phyloP scores from a whole-genome alignment of 1,139 yeast genomes.

The Kodamaea arcana region DNA sequence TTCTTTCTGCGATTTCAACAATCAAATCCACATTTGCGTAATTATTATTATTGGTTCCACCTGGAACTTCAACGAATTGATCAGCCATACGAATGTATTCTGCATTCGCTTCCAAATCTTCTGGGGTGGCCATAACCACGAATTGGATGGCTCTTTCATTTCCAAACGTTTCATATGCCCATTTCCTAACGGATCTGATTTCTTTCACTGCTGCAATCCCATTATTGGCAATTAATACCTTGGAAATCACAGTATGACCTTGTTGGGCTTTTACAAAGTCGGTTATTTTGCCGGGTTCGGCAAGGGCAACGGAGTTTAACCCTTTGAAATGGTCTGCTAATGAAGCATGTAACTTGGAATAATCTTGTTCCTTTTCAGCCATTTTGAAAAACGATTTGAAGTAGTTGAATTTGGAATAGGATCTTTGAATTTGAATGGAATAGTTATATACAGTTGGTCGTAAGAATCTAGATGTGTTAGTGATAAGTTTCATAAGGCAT shows the following conservation, averaged over 20 bases:
- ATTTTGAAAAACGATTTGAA: conserved; percentile 4
- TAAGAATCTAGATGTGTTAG: conserved; percentile 6
- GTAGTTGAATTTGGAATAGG: conserved; percentile 4
- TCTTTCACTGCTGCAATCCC: conserved; percentile 99
- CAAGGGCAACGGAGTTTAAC: conserved; percentile 64
- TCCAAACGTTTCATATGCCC: conserved; percentile 98
- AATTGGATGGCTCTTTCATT: conserved; percentile 90
- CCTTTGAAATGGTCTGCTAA: conserved; percentile 79
- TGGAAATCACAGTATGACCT: conserved; percentile 93
- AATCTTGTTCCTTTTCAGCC: conserved; percentile 16
- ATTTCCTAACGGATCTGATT: conserved; percentile 92
- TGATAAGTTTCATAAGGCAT: conserved; percentile 1
- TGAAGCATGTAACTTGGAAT: conserved; percentile 27
- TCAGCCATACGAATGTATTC: conserved; percentile 99
- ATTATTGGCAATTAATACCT: conserved; percentile 89
- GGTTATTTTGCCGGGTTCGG: conserved; percentile 70
- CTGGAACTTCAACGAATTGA: conserved; percentile 96
- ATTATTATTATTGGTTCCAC: conserved; percentile 97
- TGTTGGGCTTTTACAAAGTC: conserved; percentile 82
- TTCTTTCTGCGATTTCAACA: conserved; percentile 95
- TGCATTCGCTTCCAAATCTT: conserved; percentile 93
- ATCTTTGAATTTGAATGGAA: neutral
- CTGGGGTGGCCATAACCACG: conserved; percentile 99
- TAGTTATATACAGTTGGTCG: neutral
- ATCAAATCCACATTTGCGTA: conserved; percentile 96